Evolutionary conservation across 2,329 filamentous ascomycete genomes (phyloP), one percentile per base, ranked within the genome.

Genomic region (Claviceps sp.): DNA sequence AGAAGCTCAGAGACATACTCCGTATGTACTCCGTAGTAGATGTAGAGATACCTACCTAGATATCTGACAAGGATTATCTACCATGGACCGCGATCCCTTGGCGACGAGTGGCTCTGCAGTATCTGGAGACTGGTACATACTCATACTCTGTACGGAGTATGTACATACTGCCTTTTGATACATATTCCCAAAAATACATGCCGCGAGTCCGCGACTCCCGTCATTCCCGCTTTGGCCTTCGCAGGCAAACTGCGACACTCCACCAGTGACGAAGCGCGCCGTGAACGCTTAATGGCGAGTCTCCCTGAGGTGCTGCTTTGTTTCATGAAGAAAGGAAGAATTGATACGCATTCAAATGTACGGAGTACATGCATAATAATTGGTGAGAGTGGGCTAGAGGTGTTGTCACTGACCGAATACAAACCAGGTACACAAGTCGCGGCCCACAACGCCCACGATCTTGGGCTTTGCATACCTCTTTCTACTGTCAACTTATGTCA

Each of bases 191-290:
- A 30, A 48, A 26, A 13, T 38, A 16, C 22, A 30, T 41, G 18
- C 40, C n/a, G 20, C 24, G 18, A 45, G 20, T 20, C 14, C 22
- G 20, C 24, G 18, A 45, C 34, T 30, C 14, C 22, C n/a, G 18
- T 38, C 42, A 20, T 45, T 45, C 49, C 49, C 49, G 42, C 49
- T 46, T 40, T 45, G 42, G 42, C 49, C 34, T 50, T 37, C 20
- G 40, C 11, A 24, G 24, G 16, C 50, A 51, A 20, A 37, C 26
- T 44, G 43, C 20, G 24, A 26, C 24, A 26, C 24, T 47, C 37
- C 30, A 44, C 49, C 20, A 37, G 44, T 34, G 34, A 50, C 43
- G 34, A n/a, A 22, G 37, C 37, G 42, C 34, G 22, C 50, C 26
- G 20, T 22, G 9, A 22, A 22, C 24, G 24, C 37, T 47, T 24